Conservation (phyloP, 2,329 filamentous ascomycete species). For the Lojkania enalia region DNA sequence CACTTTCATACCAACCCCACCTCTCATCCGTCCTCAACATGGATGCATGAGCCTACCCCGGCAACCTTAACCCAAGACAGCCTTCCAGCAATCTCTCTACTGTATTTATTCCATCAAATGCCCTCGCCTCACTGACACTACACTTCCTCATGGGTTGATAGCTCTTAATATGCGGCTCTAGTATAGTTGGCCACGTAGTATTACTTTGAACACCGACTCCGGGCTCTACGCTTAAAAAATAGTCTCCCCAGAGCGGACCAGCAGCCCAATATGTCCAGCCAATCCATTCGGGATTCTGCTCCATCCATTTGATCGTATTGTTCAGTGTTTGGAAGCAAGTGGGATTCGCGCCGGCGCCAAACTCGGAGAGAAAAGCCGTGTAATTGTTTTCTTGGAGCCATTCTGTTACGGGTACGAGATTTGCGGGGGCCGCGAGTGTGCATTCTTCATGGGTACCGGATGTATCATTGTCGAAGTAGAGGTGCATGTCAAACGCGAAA, state of each 20-base stretch:
- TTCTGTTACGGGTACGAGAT: slow-evolving; percentile 49
- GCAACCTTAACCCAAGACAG: slow-evolving; percentile 23
- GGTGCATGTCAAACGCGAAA: slow-evolving; percentile 56
- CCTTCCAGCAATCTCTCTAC: slow-evolving; percentile 16
- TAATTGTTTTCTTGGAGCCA: slow-evolving; percentile 53
- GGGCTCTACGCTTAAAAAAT: slow-evolving; percentile 28
- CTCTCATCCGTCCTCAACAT: background rate
- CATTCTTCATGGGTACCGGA: slow-evolving; percentile 52
- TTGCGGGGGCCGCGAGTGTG: slow-evolving; percentile 47
- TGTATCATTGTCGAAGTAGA: slow-evolving; percentile 57
- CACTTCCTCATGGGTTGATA: slow-evolving; percentile 28
- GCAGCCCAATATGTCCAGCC: slow-evolving; percentile 58
- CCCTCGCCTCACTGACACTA: slow-evolving; percentile 20
- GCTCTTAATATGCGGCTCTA: slow-evolving; percentile 21
- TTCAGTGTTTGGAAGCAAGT: slow-evolving; percentile 51
- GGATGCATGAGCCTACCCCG: background rate
- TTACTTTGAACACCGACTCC: slow-evolving; percentile 18
- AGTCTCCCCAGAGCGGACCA: slow-evolving; percentile 54
- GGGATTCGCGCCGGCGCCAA: slow-evolving; percentile 49
- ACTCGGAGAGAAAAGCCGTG: slow-evolving; percentile 57
- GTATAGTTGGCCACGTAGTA: slow-evolving; percentile 23
- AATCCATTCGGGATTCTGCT: slow-evolving; percentile 52
- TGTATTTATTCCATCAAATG: slow-evolving; percentile 6
- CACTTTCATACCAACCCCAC: no score
- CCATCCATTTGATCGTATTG: slow-evolving; percentile 45